These are phyloP conservation scores for Hanseniaspora thailandica DNA, from an alignment of 805 yeast genomes.

Conservation along the genomic window DNA sequence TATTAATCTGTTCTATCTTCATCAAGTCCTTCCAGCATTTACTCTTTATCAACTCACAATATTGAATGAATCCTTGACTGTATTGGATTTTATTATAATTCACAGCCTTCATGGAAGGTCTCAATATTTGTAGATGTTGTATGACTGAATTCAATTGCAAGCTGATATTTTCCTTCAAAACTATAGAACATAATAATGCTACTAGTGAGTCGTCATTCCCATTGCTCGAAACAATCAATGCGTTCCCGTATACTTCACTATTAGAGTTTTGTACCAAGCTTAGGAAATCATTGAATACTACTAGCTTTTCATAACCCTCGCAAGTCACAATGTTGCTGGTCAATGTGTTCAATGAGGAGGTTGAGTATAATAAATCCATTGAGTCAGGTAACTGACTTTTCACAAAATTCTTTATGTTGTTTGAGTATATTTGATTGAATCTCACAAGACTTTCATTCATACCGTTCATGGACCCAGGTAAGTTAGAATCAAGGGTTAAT, in stretches of 20 bases:
- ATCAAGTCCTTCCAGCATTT: slow-evolving; percentile 12
- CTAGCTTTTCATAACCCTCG: slow-evolving; percentile 20
- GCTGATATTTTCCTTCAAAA: slow-evolving; percentile 22
- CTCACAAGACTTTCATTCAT: slow-evolving; percentile 14
- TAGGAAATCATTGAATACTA: slow-evolving; percentile 25
- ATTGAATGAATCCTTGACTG: slow-evolving; percentile 13
- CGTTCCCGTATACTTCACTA: slow-evolving; percentile 16
- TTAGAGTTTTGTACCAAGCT: slow-evolving; percentile 21
- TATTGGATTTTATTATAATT: slow-evolving; percentile 15
- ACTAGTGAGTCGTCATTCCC: slow-evolving; percentile 25
- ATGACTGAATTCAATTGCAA: slow-evolving; percentile 23
- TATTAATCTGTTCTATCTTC: neutral
- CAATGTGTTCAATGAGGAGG: slow-evolving; percentile 13
- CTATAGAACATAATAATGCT: slow-evolving; percentile 22
- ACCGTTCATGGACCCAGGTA: slow-evolving; percentile 24
- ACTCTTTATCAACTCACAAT: slow-evolving; percentile 12
- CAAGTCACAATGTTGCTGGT: slow-evolving; percentile 18
- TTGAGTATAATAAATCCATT: slow-evolving; percentile 5
- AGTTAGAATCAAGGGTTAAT: slow-evolving; percentile 29
- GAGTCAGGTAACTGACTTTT: slow-evolving; percentile 1
- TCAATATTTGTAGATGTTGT: slow-evolving; percentile 23
- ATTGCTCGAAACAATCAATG: slow-evolving; percentile 19
- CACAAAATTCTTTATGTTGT: slow-evolving; percentile 9
- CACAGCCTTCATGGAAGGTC: slow-evolving; percentile 20
- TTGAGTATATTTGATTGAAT: slow-evolving; percentile 15